Evolutionary conservation across 305 asterid species (phyloP).

Genomic region (Ajuga reptans): DNA sequence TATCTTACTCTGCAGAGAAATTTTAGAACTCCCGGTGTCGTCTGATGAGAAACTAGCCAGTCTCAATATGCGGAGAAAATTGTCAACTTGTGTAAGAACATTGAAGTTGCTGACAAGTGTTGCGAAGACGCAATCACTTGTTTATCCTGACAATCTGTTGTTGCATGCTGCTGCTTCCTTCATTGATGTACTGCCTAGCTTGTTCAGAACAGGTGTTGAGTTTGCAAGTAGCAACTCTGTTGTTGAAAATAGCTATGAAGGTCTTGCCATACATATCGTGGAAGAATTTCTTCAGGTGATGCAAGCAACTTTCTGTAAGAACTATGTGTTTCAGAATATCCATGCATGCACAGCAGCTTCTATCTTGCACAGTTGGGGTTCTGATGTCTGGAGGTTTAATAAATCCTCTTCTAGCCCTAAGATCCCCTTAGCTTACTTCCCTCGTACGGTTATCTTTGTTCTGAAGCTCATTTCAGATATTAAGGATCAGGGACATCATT

Average conservation of each 20-base stretch:
- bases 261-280: slow-evolving; percentile 54
- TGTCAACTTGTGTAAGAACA: slow-evolving; percentile 59
- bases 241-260: slow-evolving; percentile 64
- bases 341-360: slow-evolving; percentile 64
- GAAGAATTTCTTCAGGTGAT: slow-evolving; percentile 81
- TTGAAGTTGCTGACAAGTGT: slow-evolving; percentile 64
- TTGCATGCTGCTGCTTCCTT: slow-evolving; percentile 66
- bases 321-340: slow-evolving; percentile 54
- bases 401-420: slow-evolving; percentile 43
- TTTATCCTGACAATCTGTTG: slow-evolving; percentile 50
- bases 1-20: slow-evolving; percentile 47
- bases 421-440: slow-evolving; percentile 72
- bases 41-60: slow-evolving; percentile 52
- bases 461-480: slow-evolving; percentile 64
- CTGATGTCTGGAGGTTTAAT: slow-evolving; percentile 52
- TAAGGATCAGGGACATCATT: slow-evolving; percentile 44
- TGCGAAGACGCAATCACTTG: slow-evolving; percentile 45
- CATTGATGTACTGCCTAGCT: slow-evolving; percentile 44
- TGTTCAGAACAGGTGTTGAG: slow-evolving; percentile 62
- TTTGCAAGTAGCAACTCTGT: slow-evolving; percentile 43
- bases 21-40: slow-evolving; percentile 41
- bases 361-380: slow-evolving; percentile 53
- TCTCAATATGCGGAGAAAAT: slow-evolving; percentile 51
- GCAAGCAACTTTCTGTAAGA: slow-evolving; percentile 47
- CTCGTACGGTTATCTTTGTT: slow-evolving; percentile 62